Evolutionary conservation across 1,139 yeast genomes (phyloP).

Genomic region (Arxiozyma bovina): DNA sequence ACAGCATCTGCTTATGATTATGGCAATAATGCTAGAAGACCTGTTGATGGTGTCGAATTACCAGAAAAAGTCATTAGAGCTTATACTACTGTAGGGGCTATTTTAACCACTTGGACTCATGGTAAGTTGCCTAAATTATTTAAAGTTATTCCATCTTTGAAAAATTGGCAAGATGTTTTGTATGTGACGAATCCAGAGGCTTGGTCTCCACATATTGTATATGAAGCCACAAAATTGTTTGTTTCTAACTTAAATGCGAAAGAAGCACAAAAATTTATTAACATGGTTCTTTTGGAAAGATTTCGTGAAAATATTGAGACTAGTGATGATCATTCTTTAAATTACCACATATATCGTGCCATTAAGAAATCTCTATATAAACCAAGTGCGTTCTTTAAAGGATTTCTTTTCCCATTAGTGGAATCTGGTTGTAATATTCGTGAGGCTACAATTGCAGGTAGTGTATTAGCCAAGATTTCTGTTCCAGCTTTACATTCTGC

Average conservation of each 20-base stretch:
- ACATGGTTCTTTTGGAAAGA: constrained; percentile 66
- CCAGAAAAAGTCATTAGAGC: constrained; percentile 97
- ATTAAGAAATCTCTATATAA: constrained; percentile 87
- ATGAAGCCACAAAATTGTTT: constrained; percentile 89
- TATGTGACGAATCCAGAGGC: constrained; percentile 84
- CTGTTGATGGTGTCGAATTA: constrained; percentile 52
- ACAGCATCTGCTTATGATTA: constrained; percentile 4
- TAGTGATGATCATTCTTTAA: constrained; percentile 53
- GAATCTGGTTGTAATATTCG: constrained; percentile 78
- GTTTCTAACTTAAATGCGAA: constrained; percentile 81
- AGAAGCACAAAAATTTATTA: constrained; percentile 82
- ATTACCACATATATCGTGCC: constrained; percentile 88
- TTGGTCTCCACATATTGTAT: constrained; percentile 96
- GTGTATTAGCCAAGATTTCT: constrained; percentile 80
- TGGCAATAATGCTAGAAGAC: constrained; percentile 22
- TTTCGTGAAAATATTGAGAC: constrained; percentile 78
- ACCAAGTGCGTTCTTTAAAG: constrained; percentile 96
- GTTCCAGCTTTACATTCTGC: constrained; percentile 94
- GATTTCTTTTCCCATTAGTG: constrained; percentile 82
- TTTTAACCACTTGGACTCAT: constrained; percentile 83
- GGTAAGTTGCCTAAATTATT: constrained; percentile 93
- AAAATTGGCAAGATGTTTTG: constrained; percentile 91
- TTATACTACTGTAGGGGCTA: constrained; percentile 82
- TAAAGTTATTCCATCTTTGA: constrained; percentile 85
- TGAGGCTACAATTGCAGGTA: constrained; percentile 93